phyloP scores from a whole-genome alignment of 2,329 filamentous ascomycete genomes.

The Apiospora koreana region DNA sequence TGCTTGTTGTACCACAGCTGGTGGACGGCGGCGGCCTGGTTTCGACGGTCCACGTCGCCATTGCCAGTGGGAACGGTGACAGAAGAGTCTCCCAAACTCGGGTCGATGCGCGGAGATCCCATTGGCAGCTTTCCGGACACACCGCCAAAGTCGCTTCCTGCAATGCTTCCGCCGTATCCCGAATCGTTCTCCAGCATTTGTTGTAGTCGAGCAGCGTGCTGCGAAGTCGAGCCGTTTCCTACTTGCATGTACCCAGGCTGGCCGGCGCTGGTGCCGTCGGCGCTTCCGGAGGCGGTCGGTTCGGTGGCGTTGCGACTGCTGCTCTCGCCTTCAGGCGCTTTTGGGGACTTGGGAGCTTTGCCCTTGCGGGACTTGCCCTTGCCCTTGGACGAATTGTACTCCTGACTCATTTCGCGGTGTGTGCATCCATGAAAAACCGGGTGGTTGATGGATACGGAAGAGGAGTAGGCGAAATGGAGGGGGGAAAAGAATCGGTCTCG shows the following conservation, averaged over 20 bases:
- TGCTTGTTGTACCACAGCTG: slow-evolving; percentile 96
- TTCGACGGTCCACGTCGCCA: slow-evolving; percentile 64
- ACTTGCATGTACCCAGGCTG: slow-evolving; percentile 82
- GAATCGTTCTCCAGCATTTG: slow-evolving; percentile 84
- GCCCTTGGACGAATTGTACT: slow-evolving; percentile 45
- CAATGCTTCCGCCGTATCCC: slow-evolving; percentile 82
- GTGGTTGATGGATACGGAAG: neutral
- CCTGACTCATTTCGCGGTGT: slow-evolving; percentile 57
- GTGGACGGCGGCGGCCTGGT: slow-evolving; percentile 80
- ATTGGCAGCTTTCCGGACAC: slow-evolving; percentile 29
- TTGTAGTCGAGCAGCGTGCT: slow-evolving; percentile 79
- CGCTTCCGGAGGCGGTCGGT: slow-evolving; percentile 30
- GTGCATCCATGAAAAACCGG: slow-evolving; percentile 31
- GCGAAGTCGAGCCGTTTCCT: slow-evolving; percentile 77
- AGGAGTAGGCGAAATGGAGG: neutral
- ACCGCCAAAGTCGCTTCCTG: slow-evolving; percentile 58
- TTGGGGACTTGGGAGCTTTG: slow-evolving; percentile 25
- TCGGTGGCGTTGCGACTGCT: slow-evolving; percentile 25
- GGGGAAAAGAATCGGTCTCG: neutral
- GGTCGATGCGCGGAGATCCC: slow-evolving; percentile 43
- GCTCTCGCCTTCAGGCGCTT: slow-evolving; percentile 28
- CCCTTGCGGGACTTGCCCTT: slow-evolving; percentile 28
- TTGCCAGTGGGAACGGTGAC: slow-evolving; percentile 40
- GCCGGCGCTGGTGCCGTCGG: slow-evolving; percentile 25
- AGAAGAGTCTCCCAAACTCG: slow-evolving; percentile 46